Base-by-base conservation (phyloP, 2,329 filamentous ascomycete species). In the Leptosphaerulina australis region DNA sequence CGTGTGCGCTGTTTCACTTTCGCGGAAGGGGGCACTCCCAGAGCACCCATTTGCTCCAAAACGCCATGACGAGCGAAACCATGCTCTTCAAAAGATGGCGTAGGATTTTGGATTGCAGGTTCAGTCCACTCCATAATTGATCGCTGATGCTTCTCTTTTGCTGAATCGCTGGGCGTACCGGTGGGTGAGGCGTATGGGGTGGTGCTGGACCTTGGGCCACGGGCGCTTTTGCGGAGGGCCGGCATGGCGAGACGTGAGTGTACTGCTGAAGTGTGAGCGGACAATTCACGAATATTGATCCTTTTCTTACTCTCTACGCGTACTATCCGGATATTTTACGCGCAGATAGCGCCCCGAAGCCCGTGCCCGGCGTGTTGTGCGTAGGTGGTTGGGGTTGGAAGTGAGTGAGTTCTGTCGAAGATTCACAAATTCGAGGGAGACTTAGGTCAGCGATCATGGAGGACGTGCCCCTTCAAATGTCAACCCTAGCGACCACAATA, bases 31-130 rank as follows among this genome's bases (percentile, higher is more conserved):
- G 86, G 79, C 45, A 85, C 81, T 30, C 91, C 91, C 47, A 96
- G 76, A 20, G 91, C 87, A 44, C 86, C 86, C 91, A 96, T 96
- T 64, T 87, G 87, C 72, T 90, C 87, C 50, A 95, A 78, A 14
- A 95, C 88, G 57, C 89, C 89, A 70, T 85, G 84, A 38, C 87
- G 81, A 64, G 87, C 79, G 60, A 94, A 81, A 34, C 88, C 88
- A 69, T 83, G 79, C 60, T 96, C 90, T 77, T 90, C 85, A 68
- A 87, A 96, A 69, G 88, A 93, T 9, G 91, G 80, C 36, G 76
- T 76, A 36, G 79, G 78, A 37, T 72, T 67, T 50, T 80, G 78
- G 36, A 82, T 64, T 28, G 78, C 71, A 38, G 85, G 85, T 71
- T 88, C 85, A 30, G 78, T 71, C 84, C 82, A 85, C 33, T 47